Percentiles rank a stretch among this genome's conserved stretches.
phyloP scores from a whole-genome alignment of 495 filamentous ascomycete genomes.

The Penicillium canescens region DNA sequence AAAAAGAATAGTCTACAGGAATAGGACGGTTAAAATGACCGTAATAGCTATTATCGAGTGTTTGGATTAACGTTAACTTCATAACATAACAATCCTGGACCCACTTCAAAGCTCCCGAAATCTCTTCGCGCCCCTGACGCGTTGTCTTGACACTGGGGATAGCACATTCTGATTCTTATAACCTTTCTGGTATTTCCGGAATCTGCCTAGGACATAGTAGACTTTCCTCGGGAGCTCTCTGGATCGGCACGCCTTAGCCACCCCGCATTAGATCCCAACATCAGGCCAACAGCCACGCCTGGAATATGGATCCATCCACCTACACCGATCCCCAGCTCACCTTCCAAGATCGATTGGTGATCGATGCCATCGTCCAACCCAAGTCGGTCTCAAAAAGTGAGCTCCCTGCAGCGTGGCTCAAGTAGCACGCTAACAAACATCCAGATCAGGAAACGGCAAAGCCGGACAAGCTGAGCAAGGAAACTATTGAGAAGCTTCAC shows the following conservation, averaged over 20 bases:
- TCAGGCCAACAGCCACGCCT: background rate
- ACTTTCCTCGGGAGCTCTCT: background rate
- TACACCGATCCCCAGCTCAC: constrained; percentile 51
- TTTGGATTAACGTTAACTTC: too few relatives aligned
- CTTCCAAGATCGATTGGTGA: constrained; percentile 47
- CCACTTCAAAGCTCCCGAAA: constrained; percentile 6
- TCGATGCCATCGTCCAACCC: constrained; percentile 44
- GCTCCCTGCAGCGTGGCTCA: constrained; percentile 12
- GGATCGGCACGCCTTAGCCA: background rate
- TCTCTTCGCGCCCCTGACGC: constrained; percentile 13
- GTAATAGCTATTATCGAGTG: too few relatives aligned
- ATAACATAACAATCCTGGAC: constrained; percentile 6
- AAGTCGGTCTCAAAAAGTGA: constrained; percentile 24
- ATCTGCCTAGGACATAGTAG: background rate
- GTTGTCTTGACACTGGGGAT: background rate
- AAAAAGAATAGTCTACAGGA: too few relatives aligned
- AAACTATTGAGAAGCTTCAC: constrained; percentile 42
- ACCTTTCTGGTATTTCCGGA: background rate
- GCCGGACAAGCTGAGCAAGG: constrained; percentile 18
- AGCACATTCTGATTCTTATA: background rate
- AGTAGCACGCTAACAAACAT: constrained; percentile 12
- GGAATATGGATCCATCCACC: constrained; percentile 35
- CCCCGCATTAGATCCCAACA: background rate
- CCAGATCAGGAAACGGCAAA: constrained; percentile 18
- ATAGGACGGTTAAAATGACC: too few relatives aligned